Evolutionary conservation across 148 eudicot genomes (phyloP), one percentile per base, ranked within the genome.

Genomic region (Heliamphora exappendiculata): DNA sequence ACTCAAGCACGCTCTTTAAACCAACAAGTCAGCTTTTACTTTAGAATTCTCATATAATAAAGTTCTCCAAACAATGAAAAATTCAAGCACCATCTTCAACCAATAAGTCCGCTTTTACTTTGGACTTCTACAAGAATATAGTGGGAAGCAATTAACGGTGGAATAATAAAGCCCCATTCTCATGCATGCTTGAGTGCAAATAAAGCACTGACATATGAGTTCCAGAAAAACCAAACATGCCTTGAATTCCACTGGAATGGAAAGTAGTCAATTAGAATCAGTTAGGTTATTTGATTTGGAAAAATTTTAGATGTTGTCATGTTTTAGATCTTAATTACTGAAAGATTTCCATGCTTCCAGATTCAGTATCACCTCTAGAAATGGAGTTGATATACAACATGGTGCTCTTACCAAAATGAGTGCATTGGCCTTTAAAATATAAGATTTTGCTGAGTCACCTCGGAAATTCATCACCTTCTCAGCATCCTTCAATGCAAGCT

Each of bases 401-500:
- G 5, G 49, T 26, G 5, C 59, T 39, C 88, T 86, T 79, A 94
- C 98, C 97, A 94, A 77, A 67, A 90, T 74, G 74, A 94, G 90
- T 64, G 98, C 92, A 78, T 87, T 89, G 44, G 93, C 95, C 82
- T 84, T 88, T 82, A 94, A 81, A 62, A 90, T 76, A 79, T 84
- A 86, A 4, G 97, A 82, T 53, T 79, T 87, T 33, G 77, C 78
- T 31, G 86, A 86, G 76, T 85, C 81, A 76, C 75, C 82, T 68
- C 74, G 82, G 54, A 84, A 33, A 78, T 70, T 81, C 85, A 88
- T 86, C 47, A 91, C 87, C 85, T 92, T 92, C 64, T 94, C 97
- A 34, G 95, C 97, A 89, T 94, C 98, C 84, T 94, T 94, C 20
- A 92, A 78, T 57, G 98, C 97, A 86, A 95, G 96, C 98, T 95